A percentile compares a stretch with the other conserved stretches of the same genome.
Evolutionary conservation across 2,329 filamentous ascomycete species (phyloP).

Genomic region (Neospermospora avenae): DNA sequence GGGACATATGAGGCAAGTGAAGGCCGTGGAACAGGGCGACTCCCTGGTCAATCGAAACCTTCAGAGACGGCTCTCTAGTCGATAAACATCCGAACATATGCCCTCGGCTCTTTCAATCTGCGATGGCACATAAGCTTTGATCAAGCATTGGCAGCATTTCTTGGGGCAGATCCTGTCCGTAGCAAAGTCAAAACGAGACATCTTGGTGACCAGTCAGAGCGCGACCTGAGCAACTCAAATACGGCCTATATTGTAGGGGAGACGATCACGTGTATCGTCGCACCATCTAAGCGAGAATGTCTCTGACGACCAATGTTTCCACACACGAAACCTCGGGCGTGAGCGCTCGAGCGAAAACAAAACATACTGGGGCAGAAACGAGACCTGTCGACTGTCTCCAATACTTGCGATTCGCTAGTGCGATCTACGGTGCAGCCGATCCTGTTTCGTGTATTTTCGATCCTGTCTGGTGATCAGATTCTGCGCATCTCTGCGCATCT

Average conservation of each 20-base stretch:
- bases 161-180: not conserved
- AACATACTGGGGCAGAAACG: constrained; percentile 2
- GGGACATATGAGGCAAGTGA: not conserved
- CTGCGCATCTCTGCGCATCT: not conserved
- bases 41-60: not conserved
- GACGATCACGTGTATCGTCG: not conserved
- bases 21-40: not conserved
- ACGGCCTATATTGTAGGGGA: not conserved
- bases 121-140: not conserved
- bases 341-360: constrained; percentile 6
- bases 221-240: not conserved
- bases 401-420: not conserved
- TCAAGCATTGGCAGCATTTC: not conserved
- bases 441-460: not conserved
- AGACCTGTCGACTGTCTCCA: not conserved
- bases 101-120: not conserved
- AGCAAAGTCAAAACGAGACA: not conserved
- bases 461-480: constrained; percentile 2
- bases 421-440: constrained; percentile 3
- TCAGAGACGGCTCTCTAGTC: not conserved
- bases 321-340: constrained; percentile 9
- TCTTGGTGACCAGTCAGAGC: not conserved
- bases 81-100: not conserved
- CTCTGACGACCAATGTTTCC: not conserved
- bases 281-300: not conserved